Base-by-base conservation (phyloP, 495 filamentous ascomycete genomes). In the Podospora pseudoanserina region DNA sequence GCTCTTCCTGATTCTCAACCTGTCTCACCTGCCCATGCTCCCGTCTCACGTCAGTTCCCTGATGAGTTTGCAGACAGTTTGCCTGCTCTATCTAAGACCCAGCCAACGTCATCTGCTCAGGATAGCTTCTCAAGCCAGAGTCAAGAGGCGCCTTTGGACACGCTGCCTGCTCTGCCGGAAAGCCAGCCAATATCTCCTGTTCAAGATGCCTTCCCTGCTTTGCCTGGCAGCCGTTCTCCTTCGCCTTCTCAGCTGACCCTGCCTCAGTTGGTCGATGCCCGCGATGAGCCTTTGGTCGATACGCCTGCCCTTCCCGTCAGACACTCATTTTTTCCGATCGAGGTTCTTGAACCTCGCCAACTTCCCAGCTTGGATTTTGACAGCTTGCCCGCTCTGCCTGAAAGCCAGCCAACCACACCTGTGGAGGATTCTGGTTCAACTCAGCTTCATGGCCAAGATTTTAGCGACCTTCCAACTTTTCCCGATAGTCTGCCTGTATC, bases 401-500 rank as follows among this genome's bases (percentile, higher is more conserved):
- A 49, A 49, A 49, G 39, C 39, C 39, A 16, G 1, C 65, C 63
- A 18, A 15, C 9, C 27, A 26, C 63, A 9, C 49, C 44, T 27
- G 1, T 6, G 5, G 9, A 18, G 3, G 16, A 1, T 13, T 16
- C 39, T 49, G 39, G 9, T 49, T 49, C 39, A 18, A 49, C 9
- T 49, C 39, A 59, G 15, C 3, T 5, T 9, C 56, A 9, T 7
- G 11, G 16, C 56, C 9, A 23, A 5, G 23, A 19, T 4, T 20
- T 39, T 15, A 19, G 15, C 20, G 49, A 55, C 9, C 39, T 18
- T 3, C 66, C 60, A 1, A 30, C 60, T 4, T 20, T 67, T 3
- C 66, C 66, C 2, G 67, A 66, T 23, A 69, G 67, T n/a, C n/a
- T 23, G 0, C 63, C 67, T 13, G 64, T 55, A 0, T 66, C 68